Base-by-base conservation (phyloP, 1,284 basidiomycete species). In the Meripilus lineatus region DNA sequence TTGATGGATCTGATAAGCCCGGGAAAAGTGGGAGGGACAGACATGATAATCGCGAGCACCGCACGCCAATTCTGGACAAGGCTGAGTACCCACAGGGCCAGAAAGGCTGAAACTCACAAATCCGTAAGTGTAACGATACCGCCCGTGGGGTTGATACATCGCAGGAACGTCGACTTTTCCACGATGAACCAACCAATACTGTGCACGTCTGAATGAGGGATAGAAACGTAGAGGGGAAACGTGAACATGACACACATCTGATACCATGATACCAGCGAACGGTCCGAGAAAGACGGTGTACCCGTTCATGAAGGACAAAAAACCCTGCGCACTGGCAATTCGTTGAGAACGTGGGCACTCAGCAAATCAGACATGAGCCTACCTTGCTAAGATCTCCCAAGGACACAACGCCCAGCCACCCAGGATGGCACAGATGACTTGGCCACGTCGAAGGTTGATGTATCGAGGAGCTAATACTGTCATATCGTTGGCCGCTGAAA, bases 401-500 rank as follows among this genome's bases (percentile, higher is more conserved):
- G 77, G 77, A 36, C 64, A 67, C 21, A 79, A 52, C 1, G 67
- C 74, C 78, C 79, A 83, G 0, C 79, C 84, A 8, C 85, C 87
- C 7, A 89, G 59, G 42, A 89, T 58, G 1, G 84, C 80, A 49
- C 84, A 87, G 38, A 90, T 71, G 44, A 84, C 61, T 63, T 89
- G 85, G 0, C 86, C 87, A 7, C 87, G 71, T 17, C 75, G 69
- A 53, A 90, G 88, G 59, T 89, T 85, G 66, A 90, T 79, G 55
- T 79, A 89, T 46, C 69, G 67, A 18, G 82, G 82, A 47, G 72
- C 74, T 14, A 85, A 63, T 3, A 78, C 83, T 14, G 78, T 81
- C 69, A 89, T 77, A 61, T 90, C 81, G 61, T 89, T 91, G 1
- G 84, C 86, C 2, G 85, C 84, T 18, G 80, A 84, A 47, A 90